Base-by-base conservation (phyloP, 1,284 basidiomycete genomes). In the Trametes hirsuta region DNA sequence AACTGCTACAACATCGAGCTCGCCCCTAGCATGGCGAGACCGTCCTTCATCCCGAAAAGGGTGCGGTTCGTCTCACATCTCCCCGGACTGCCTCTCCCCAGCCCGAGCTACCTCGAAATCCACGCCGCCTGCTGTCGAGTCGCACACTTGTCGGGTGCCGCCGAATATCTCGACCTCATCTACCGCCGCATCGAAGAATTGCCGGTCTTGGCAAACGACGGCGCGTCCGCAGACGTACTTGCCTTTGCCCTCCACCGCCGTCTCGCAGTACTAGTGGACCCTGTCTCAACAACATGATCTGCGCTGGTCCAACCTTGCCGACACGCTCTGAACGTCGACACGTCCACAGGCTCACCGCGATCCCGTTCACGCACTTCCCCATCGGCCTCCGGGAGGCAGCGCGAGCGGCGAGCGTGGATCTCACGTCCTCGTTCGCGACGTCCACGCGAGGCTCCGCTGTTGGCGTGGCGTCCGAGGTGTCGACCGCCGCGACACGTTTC, bases 71-170 rank as follows among this genome's bases (percentile, higher is more conserved):
- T 48, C 24, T 55, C 53, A 34, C 53, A 55, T 55, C 53, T 36
- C 47, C 41, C 55, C 30, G 55, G 41, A 14, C 39, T 59, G 36
- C 65, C 65, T 18, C 42, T 66, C 9, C 67, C 67, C 15, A 55
- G 47, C 18, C 44, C 51, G 36, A 50, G 44, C 30, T 68, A 68
- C 54, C 66, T 68, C 48, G 47, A 51, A 21, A 25, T 69, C 41
- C 67, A 66, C 30, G 67, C 67, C 15, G 58, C 62, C 21, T 68
- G n/a, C n/a, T n/a, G n/a, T n/a, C n/a, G n/a, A n/a, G n/a, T n/a
- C n/a, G n/a, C n/a, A n/a, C n/a, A n/a, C n/a, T n/a, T n/a, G n/a
- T 46, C 44, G 11, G 44, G 44, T 2, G 44, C 24, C 21, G 44
- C 22, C 3, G 44, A 46, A 3, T 46, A 46, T 12, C 11, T 46